phyloP scores from a whole-genome alignment of 192 early-diverging fungal genomes.

The Gonapodya prolifera region DNA sequence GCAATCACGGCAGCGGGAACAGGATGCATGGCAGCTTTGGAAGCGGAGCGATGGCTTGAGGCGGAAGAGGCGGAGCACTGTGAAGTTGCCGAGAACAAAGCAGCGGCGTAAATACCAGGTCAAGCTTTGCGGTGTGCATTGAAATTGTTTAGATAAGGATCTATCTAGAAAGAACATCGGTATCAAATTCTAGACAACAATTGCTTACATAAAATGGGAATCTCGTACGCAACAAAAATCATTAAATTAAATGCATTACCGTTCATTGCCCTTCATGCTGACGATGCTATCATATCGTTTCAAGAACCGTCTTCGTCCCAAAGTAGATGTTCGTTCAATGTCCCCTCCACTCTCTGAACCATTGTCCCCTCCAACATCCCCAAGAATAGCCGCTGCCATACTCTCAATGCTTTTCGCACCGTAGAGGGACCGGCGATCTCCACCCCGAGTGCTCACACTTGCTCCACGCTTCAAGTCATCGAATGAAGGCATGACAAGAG shows the following conservation, averaged over 20 bases:
- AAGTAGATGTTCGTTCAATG: not conserved
- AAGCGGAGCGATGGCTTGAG: conserved; percentile 90
- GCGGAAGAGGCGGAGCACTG: conserved; percentile 26
- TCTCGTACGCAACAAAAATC: not conserved
- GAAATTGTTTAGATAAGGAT: too few relatives aligned
- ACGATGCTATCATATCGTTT: not conserved
- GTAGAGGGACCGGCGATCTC: not conserved
- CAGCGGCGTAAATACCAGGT: too few relatives aligned
- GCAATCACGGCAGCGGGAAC: conserved; percentile 93
- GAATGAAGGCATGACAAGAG: not conserved
- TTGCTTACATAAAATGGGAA: not conserved
- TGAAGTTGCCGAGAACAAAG: not conserved
- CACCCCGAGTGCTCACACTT: not conserved
- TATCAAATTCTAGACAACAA: not conserved
- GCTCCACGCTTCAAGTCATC: not conserved
- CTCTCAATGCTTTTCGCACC: not conserved
- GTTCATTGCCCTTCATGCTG: not conserved
- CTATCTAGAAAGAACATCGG: too few relatives aligned
- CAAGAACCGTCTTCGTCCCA: not conserved
- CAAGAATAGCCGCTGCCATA: not conserved
- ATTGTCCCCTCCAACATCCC: not conserved
- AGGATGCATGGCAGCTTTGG: conserved; percentile 96
- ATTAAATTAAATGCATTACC: not conserved
- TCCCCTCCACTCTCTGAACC: not conserved
- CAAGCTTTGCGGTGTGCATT: too few relatives aligned